Conservation (phyloP, 2,329 filamentous ascomycete genomes). For the Cladophialophora yegresii region DNA sequence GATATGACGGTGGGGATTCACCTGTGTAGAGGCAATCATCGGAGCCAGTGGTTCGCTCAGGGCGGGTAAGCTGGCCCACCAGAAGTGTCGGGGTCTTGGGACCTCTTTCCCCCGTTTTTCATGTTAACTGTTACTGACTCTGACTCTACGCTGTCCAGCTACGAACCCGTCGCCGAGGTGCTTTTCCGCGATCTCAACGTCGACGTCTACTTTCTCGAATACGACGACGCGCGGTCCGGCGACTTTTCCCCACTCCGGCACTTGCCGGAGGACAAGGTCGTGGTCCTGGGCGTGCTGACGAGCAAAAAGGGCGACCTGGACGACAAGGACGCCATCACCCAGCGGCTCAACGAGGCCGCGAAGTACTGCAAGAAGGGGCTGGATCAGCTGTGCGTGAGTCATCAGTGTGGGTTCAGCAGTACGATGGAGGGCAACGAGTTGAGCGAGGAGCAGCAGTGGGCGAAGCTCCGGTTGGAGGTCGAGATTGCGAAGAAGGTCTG, state of each 20-base stretch:
- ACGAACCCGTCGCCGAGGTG: conserved; percentile 61
- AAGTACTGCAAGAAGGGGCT: conserved; percentile 55
- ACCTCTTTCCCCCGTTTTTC: neutral
- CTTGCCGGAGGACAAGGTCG: conserved; percentile 57
- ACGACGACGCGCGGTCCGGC: conserved; percentile 58
- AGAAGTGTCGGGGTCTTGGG: too few species aligned
- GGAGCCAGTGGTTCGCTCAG: conserved; percentile 59
- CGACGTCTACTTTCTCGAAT: conserved; percentile 63
- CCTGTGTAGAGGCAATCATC: conserved; percentile 60
- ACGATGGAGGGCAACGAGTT: conserved; percentile 59
- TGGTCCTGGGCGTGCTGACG: conserved; percentile 59
- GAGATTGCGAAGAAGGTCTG: conserved; percentile 61
- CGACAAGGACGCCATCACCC: conserved; percentile 47
- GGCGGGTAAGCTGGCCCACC: conserved; percentile 41
- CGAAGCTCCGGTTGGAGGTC: conserved; percentile 57
- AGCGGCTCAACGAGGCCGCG: conserved; percentile 51
- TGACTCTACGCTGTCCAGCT: conserved; percentile 39
- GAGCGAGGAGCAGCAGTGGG: conserved; percentile 60
- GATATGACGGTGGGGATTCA: conserved; percentile 61
- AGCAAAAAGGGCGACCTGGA: conserved; percentile 62
- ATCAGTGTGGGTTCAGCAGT: conserved; percentile 61
- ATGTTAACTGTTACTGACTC: neutral
- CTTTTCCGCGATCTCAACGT: conserved; percentile 60
- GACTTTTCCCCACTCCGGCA: conserved; percentile 59
- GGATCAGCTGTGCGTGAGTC: conserved; percentile 58